phyloP scores from a whole-genome alignment of 2,329 filamentous ascomycete species.

The Eutypa lata region DNA sequence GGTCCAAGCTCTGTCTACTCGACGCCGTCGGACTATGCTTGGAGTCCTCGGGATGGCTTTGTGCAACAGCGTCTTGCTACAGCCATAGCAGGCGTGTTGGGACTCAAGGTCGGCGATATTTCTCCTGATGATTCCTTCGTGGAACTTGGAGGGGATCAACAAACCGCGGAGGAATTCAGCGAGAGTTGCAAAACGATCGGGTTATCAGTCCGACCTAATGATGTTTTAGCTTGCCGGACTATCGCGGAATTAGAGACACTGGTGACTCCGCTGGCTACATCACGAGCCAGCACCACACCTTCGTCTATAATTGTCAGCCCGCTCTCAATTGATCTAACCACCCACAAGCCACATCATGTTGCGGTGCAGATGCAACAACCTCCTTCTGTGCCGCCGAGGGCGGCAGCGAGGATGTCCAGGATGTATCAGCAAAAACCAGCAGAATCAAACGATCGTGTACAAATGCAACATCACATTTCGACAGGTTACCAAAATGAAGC shows the following conservation, averaged over 20 bases:
- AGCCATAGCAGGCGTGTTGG: conserved; percentile 35
- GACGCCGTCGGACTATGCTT: conserved; percentile 9
- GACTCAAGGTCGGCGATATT: conserved; percentile 28
- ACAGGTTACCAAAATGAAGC: conserved; percentile 27
- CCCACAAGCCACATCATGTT: not conserved
- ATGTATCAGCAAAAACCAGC: not conserved
- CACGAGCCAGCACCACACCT: conserved; percentile 6
- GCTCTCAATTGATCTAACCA: not conserved
- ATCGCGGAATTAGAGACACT: conserved; percentile 43
- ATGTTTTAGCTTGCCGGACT: conserved; percentile 41
- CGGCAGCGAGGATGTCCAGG: not conserved
- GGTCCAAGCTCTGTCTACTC: conserved; percentile 21
- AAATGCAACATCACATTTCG: conserved; percentile 16
- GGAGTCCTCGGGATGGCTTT: conserved; percentile 10
- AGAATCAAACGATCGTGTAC: conserved; percentile 2
- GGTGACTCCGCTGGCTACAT: conserved; percentile 28
- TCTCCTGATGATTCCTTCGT: conserved; percentile 40
- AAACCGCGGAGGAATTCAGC: conserved; percentile 30
- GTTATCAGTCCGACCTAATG: conserved; percentile 32
- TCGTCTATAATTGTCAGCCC: conserved; percentile 17
- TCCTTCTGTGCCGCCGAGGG: conserved; percentile 20
- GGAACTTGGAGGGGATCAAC: conserved; percentile 40
- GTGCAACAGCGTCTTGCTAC: conserved; percentile 30
- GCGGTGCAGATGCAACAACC: conserved; percentile 9
- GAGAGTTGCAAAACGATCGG: conserved; percentile 34